These are phyloP conservation scores for Xylaria scruposa DNA, from an alignment of 495 filamentous ascomycete genomes.

Conservation along the genomic window DNA sequence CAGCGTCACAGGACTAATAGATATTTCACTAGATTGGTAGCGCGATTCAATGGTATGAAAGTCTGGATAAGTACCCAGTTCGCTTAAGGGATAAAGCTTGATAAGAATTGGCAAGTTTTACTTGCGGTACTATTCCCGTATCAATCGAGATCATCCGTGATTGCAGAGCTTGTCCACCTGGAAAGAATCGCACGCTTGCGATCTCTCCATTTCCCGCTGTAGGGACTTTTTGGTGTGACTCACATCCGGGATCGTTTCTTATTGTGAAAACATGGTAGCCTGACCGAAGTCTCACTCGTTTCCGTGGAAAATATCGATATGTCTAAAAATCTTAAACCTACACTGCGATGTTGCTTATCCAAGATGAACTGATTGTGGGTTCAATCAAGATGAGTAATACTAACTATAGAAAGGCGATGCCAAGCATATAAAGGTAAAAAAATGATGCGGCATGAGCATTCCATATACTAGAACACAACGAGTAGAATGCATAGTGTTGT, in stretches of 20 bases:
- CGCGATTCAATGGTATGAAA: conserved; percentile 70
- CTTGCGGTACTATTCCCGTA: not conserved
- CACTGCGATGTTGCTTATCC: not conserved
- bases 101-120: not conserved
- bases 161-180: not conserved
- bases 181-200: not conserved
- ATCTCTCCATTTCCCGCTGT: not conserved
- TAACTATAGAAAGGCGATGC: not conserved
- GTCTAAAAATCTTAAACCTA: not conserved
- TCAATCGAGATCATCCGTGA: not conserved
- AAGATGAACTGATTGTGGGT: not conserved
- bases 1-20: not conserved
- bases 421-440: not conserved
- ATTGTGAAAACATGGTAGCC: not conserved
- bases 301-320: not conserved
- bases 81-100: not conserved
- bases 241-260: not conserved
- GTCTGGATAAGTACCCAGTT: conserved; percentile 66
- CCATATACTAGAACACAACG: not conserved
- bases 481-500: not conserved
- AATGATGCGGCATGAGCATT: not conserved
- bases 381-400: not conserved
- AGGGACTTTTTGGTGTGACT: too few species aligned
- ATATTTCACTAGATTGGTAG: conserved; percentile 55
- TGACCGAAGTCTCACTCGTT: not conserved